Conservation (phyloP, 1,284 basidiomycete species). For the Ceratobasidium sp. region DNA sequence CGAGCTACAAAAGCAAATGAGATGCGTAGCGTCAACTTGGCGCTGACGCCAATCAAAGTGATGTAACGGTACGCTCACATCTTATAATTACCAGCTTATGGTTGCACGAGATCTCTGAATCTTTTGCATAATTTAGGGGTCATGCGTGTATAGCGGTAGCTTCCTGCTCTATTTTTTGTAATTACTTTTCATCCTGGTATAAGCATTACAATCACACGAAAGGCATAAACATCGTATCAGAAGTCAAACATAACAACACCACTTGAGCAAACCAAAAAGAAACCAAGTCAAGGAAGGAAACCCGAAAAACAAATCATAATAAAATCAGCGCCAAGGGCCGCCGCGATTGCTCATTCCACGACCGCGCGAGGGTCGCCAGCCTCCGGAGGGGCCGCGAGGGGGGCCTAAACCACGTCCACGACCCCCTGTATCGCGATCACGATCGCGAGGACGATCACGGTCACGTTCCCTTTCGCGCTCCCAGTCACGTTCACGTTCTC, state of each 20-base stretch:
- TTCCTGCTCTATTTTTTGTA: slow-evolving; percentile 5
- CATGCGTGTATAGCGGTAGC: background rate
- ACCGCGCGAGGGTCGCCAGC: slow-evolving; percentile 6
- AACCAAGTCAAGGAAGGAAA: background rate
- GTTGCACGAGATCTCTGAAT: too few relatives aligned
- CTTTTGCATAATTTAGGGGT: too few relatives aligned
- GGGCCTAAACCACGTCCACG: slow-evolving; percentile 5
- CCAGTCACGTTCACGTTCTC: slow-evolving; percentile 12
- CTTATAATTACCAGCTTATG: too few relatives aligned
- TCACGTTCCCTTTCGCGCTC: slow-evolving; percentile 26
- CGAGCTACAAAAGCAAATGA: too few relatives aligned
- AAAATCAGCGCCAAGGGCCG: slow-evolving; percentile 4
- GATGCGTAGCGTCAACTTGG: too few relatives aligned
- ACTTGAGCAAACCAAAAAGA: too few relatives aligned
- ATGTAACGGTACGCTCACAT: too few relatives aligned
- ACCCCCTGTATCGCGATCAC: background rate
- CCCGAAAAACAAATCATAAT: slow-evolving; percentile 2
- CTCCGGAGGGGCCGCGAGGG: slow-evolving; percentile 21
- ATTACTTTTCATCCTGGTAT: slow-evolving; percentile 20
- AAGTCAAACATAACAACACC: slow-evolving; percentile 9
- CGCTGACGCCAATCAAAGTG: too few relatives aligned
- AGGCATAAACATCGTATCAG: slow-evolving; percentile 8
- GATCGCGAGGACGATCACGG: slow-evolving; percentile 11
- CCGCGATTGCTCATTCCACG: slow-evolving; percentile 18
- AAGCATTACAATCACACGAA: slow-evolving; percentile 11